Percentiles rank a stretch among this genome's conserved stretches.
phyloP scores from a whole-genome alignment of 2,329 filamentous ascomycete species.

The Fusarium sp. region DNA sequence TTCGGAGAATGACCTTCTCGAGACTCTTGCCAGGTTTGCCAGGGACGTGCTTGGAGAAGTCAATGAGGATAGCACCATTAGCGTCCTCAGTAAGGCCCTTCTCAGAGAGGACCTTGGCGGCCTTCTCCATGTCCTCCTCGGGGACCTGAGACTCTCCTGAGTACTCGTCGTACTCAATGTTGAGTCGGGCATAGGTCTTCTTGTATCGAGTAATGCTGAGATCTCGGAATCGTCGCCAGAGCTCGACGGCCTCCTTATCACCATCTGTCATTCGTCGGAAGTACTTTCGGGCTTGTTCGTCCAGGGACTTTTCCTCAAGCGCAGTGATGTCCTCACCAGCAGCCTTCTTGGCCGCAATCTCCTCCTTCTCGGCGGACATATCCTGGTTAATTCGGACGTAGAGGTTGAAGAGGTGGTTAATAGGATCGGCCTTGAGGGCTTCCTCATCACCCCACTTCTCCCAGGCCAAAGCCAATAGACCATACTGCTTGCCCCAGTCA shows the following conservation, averaged over 20 bases:
- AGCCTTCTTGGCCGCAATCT: conserved; percentile 67
- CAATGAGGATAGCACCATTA: conserved; percentile 77
- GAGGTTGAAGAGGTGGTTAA: conserved; percentile 84
- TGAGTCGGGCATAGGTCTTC: conserved; percentile 74
- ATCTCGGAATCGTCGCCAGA: conserved; percentile 74
- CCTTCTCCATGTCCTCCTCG: conserved; percentile 72
- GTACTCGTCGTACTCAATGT: conserved; percentile 76
- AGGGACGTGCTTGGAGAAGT: conserved; percentile 74
- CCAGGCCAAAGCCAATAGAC: conserved; percentile 71
- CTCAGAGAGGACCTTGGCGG: conserved; percentile 70
- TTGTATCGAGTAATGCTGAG: conserved; percentile 74
- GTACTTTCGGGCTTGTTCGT: conserved; percentile 79
- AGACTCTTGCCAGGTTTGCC: conserved; percentile 76
- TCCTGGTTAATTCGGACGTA: conserved; percentile 82
- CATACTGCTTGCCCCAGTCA: conserved; percentile 47
- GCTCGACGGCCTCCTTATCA: conserved; percentile 67
- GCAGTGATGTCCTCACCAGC: conserved; percentile 61
- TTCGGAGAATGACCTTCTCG: conserved; percentile 76
- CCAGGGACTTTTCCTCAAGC: conserved; percentile 67
- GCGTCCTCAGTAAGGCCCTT: conserved; percentile 75
- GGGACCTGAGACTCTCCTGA: conserved; percentile 80
- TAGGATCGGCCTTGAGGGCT: conserved; percentile 76
- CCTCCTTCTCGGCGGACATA: conserved; percentile 72
- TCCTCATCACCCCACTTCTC: conserved; percentile 80
- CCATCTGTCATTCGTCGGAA: conserved; percentile 79